Evolutionary conservation across 305 asterid genomes (phyloP).

Genomic region (Solanum hybrid): DNA sequence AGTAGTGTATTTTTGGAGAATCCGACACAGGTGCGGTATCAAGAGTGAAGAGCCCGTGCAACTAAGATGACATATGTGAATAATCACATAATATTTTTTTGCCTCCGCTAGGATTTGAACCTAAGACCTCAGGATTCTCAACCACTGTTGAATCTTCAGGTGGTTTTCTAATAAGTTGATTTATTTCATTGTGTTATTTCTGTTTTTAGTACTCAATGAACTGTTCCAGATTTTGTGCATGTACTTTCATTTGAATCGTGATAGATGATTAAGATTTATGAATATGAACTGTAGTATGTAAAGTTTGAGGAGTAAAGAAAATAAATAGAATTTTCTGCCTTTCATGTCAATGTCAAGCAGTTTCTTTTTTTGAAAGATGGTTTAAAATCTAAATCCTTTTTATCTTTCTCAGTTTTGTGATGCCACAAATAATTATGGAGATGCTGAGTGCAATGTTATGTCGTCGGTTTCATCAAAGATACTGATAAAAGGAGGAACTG

Average conservation of each 20-base stretch:
- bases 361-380: not conserved
- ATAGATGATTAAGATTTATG: too few relatives aligned
- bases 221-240: not conserved
- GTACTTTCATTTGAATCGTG: not conserved
- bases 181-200: not conserved
- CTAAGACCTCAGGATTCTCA: not conserved
- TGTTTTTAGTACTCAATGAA: not conserved
- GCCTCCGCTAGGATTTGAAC: not conserved
- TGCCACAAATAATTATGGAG: constrained; percentile 35
- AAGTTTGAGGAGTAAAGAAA: not conserved
- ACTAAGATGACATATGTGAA: not conserved
- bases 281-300: not conserved
- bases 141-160: not conserved
- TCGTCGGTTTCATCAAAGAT: constrained; percentile 38
- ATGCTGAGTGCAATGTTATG: constrained; percentile 32
- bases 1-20: not conserved
- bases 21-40: not conserved
- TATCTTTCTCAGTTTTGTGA: constrained; percentile 49
- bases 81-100: not conserved
- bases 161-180: not conserved
- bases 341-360: not conserved
- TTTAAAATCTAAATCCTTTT: not conserved
- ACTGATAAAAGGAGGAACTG: constrained; percentile 86
- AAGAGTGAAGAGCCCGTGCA: not conserved
- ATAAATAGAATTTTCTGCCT: not conserved